Evolutionary conservation across 1,284 basidiomycete species (phyloP).

Genomic region (Cutaneotrichosporon cutaneum): DNA sequence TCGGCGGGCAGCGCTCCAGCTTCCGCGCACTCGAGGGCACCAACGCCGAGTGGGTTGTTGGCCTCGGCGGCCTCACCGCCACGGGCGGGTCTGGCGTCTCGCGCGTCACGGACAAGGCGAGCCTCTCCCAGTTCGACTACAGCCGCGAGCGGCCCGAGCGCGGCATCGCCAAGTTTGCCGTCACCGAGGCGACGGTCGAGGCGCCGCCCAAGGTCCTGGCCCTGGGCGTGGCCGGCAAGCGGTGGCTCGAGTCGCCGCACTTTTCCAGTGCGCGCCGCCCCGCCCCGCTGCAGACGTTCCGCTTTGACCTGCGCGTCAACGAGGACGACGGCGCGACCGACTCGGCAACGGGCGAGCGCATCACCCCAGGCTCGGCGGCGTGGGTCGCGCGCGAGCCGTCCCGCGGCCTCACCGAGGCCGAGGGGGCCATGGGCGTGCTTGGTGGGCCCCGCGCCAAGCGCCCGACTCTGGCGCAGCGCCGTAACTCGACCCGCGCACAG

Average conservation of each 20-base stretch:
- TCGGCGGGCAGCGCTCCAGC: conserved; percentile 27
- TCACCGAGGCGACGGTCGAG: conserved; percentile 31
- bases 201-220: conserved; percentile 40
- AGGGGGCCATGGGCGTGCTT: conserved; percentile 18
- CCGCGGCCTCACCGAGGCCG: neutral
- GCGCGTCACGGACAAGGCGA: conserved; percentile 18
- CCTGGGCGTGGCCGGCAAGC: conserved; percentile 12
- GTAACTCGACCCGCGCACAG: neutral
- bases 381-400: conserved; percentile 21
- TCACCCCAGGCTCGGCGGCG: conserved; percentile 9
- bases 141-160: conserved; percentile 26
- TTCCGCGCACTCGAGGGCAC: conserved; percentile 27
- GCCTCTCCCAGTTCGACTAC: conserved; percentile 33
- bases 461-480: neutral
- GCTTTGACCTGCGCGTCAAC: conserved; percentile 39
- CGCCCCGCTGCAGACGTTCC: conserved; percentile 40
- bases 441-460: conserved; percentile 12
- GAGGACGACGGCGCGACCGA: conserved; percentile 15
- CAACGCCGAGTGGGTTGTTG: conserved; percentile 40
- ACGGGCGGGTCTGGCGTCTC: conserved; percentile 17
- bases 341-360: neutral
- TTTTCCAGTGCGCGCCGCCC: conserved; percentile 24
- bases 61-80: conserved; percentile 47
- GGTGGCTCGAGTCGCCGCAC: conserved; percentile 9
- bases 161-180: conserved; percentile 37